These are phyloP conservation scores for Penicillium manginii DNA, from an alignment of 495 filamentous ascomycete species.

Conservation along the genomic window DNA sequence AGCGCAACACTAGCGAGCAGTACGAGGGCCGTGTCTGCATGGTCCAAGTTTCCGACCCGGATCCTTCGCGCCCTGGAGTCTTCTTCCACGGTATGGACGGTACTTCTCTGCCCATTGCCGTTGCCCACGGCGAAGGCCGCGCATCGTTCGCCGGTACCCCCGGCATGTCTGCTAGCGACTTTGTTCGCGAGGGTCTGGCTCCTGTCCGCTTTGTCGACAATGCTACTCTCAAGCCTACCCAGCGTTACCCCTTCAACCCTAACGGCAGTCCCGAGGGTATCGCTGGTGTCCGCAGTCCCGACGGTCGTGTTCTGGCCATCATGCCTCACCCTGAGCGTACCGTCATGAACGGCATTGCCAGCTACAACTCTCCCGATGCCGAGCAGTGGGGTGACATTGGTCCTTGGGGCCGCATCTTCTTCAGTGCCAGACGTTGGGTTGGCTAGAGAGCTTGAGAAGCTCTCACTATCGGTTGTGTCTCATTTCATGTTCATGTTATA, in stretches of 20 bases:
- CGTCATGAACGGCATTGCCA: conserved; percentile 79
- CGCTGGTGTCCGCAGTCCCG: conserved; percentile 75
- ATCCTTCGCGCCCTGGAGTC: conserved; percentile 64
- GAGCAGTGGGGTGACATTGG: conserved; percentile 84
- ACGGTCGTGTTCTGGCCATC: conserved; percentile 88
- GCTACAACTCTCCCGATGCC: conserved; percentile 68
- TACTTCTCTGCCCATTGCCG: conserved; percentile 80
- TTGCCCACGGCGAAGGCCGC: conserved; percentile 91
- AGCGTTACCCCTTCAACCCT: conserved; percentile 88
- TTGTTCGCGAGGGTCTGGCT: conserved; percentile 66
- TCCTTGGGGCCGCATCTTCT: conserved; percentile 83
- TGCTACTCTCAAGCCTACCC: conserved; percentile 66
- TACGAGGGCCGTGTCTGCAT: conserved; percentile 90
- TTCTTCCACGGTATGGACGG: conserved; percentile 93
- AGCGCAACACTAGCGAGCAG: conserved; percentile 83
- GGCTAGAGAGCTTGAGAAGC: conserved; percentile 48
- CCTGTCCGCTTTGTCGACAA: conserved; percentile 86
- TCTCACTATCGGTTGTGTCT: neutral
- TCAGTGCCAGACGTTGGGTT: conserved; percentile 83
- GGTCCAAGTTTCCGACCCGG: conserved; percentile 75
- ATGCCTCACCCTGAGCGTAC: conserved; percentile 98
- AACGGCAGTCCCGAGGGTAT: conserved; percentile 90
- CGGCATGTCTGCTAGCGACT: conserved; percentile 43
- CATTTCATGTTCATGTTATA: conserved; percentile 8
- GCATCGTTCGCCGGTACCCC: conserved; percentile 67